Conservation (phyloP, 225 moss, liverwort and hornwort genomes). For the Climacium dendroides region DNA sequence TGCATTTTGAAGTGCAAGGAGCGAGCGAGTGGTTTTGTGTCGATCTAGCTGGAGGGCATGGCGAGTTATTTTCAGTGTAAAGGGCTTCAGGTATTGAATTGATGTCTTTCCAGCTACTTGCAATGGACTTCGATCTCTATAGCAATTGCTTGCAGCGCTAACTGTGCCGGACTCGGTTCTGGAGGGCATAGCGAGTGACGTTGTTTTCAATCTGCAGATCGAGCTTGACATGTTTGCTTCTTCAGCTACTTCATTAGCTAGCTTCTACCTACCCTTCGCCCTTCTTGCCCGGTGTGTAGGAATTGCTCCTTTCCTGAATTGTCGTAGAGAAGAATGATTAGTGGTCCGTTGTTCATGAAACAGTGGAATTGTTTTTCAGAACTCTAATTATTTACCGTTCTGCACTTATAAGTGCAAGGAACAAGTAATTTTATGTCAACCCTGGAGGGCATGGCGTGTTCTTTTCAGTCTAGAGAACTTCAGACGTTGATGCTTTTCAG, state of each 20-base stretch:
- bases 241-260: not conserved
- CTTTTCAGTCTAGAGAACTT: not conserved
- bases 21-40: not conserved
- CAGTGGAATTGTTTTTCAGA: not conserved
- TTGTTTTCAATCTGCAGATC: not conserved
- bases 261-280: not conserved
- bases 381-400: not conserved
- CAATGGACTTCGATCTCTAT: not conserved
- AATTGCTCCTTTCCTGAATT: not conserved
- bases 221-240: not conserved
- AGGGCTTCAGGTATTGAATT: not conserved
- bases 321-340: not conserved
- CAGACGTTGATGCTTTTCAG: not conserved
- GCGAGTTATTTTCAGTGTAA: not conserved
- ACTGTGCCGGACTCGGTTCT: not conserved
- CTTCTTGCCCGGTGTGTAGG: not conserved
- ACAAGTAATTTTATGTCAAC: not conserved
- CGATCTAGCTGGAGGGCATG: not conserved
- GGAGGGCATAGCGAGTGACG: not conserved
- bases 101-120: not conserved
- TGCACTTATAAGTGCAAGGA: not conserved
- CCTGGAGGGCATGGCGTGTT: not conserved
- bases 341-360: not conserved
- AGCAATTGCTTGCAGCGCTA: not conserved
- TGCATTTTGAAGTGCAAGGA: not conserved